Conservation (phyloP, 2,329 filamentous ascomycete species). For the Emericellopsis cladophorae region DNA sequence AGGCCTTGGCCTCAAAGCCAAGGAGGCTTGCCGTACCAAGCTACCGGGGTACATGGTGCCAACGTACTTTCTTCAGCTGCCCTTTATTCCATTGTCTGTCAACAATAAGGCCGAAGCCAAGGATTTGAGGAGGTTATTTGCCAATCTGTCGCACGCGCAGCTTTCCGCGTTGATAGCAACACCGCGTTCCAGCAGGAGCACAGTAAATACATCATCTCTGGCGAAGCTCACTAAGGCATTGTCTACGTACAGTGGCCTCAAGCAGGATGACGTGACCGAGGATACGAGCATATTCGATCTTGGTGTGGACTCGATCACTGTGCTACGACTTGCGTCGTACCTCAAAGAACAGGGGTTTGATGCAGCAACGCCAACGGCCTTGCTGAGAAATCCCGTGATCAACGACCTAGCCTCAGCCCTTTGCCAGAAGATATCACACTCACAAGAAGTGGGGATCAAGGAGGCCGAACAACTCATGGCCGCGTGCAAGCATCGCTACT, state of each 20-base stretch:
- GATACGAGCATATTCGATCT: slow-evolving; percentile 69
- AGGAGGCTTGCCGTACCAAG: slow-evolving; percentile 51
- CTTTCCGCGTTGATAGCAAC: slow-evolving; percentile 37
- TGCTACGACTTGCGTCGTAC: slow-evolving; percentile 52
- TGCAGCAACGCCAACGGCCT: slow-evolving; percentile 46
- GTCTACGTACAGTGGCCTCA: slow-evolving; percentile 33
- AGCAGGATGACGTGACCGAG: slow-evolving; percentile 28
- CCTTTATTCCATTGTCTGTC: slow-evolving; percentile 63
- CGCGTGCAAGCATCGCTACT: slow-evolving; percentile 51
- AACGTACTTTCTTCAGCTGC: slow-evolving; percentile 63
- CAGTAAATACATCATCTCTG: slow-evolving; percentile 4
- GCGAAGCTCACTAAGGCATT: slow-evolving; percentile 39
- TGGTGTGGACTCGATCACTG: slow-evolving; percentile 79
- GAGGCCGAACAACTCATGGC: slow-evolving; percentile 47
- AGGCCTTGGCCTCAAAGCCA: slow-evolving; percentile 31
- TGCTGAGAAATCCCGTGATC: slow-evolving; percentile 51
- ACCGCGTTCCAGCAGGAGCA: not conserved
- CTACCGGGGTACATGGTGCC: slow-evolving; percentile 86
- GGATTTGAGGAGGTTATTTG: slow-evolving; percentile 53
- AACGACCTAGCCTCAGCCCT: slow-evolving; percentile 30
- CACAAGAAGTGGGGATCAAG: slow-evolving; percentile 13
- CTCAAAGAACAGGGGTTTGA: slow-evolving; percentile 52
- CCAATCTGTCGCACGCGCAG: slow-evolving; percentile 42
- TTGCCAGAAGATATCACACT: not conserved
- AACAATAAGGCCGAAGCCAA: slow-evolving; percentile 86